Evolutionary conservation across 257 asterid species (phyloP).

Genomic region (Datura wrightii): DNA sequence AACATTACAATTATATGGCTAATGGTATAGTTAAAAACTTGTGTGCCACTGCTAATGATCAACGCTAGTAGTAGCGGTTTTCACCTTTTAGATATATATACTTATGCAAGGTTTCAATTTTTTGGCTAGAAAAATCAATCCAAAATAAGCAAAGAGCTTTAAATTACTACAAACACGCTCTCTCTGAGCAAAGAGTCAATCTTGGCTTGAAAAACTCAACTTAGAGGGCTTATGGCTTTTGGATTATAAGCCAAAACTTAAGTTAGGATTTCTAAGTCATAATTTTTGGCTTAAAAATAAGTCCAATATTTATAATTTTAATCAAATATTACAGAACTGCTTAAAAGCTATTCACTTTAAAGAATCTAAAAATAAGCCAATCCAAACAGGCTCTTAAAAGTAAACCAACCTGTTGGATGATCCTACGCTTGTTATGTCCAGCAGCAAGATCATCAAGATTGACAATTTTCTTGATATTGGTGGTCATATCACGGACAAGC

Average conservation of each 20-base stretch:
- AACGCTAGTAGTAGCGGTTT: background rate
- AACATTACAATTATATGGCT: background rate
- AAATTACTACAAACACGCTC: background rate
- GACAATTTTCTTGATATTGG: conserved; percentile 78
- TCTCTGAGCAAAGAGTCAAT: background rate
- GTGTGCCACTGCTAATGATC: background rate
- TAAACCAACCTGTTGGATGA: conserved; percentile 66
- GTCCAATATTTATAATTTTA: too few species aligned
- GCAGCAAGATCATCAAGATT: conserved; percentile 92
- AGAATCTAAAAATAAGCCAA: too few species aligned
- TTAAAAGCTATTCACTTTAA: too few species aligned
- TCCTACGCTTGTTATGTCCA: conserved; percentile 85
- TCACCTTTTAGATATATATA: background rate
- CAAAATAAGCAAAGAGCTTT: background rate
- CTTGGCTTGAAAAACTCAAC: background rate
- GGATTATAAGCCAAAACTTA: too few species aligned
- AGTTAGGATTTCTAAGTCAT: too few species aligned
- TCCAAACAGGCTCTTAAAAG: background rate
- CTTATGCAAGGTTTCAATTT: background rate
- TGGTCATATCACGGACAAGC: conserved; percentile 81
- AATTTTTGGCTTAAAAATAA: too few species aligned
- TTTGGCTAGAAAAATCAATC: background rate
- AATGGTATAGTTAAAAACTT: background rate
- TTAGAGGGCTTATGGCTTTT: too few species aligned
- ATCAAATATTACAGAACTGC: too few species aligned